A percentile compares a stretch with the other conserved stretches of the same genome.
These are phyloP conservation scores for Plasmodium knowlesi DNA, from an alignment of 169 alveolate genomes.

Conservation along the genomic window DNA sequence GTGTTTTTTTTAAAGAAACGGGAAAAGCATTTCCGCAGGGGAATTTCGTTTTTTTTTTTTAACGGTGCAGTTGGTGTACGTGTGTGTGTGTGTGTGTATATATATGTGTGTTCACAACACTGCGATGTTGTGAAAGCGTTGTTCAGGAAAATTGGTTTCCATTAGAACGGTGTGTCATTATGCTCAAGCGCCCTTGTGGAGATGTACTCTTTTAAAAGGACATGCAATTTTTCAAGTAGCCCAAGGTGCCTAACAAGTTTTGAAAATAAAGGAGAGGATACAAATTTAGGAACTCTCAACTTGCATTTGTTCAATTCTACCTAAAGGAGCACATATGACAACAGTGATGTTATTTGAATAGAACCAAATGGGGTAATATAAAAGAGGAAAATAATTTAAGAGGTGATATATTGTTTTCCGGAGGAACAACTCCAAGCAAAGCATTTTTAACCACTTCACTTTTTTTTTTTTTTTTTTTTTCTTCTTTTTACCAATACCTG, in stretches of 20 bases:
- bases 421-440: background rate
- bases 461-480: background rate
- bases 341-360: background rate
- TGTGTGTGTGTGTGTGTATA: too few species aligned
- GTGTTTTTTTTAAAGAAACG: background rate
- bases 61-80: background rate
- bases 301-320: background rate
- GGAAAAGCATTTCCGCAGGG: background rate
- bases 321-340: background rate
- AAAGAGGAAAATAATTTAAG: background rate
- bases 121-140: background rate
- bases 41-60: slow-evolving; percentile 4
- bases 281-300: background rate
- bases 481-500: background rate
- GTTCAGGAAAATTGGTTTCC: background rate
- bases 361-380: background rate
- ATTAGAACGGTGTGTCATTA: background rate
- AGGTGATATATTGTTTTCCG: background rate
- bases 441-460: background rate
- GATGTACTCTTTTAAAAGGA: background rate
- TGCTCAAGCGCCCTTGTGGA: background rate
- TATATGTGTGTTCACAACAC: background rate
- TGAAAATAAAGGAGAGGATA: background rate
- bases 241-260: background rate
- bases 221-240: background rate